A percentile compares a stretch with the other conserved stretches of the same genome.
Evolutionary conservation across 2,329 filamentous ascomycete genomes (phyloP).

Genomic region (Ilyonectria mors-panacis): DNA sequence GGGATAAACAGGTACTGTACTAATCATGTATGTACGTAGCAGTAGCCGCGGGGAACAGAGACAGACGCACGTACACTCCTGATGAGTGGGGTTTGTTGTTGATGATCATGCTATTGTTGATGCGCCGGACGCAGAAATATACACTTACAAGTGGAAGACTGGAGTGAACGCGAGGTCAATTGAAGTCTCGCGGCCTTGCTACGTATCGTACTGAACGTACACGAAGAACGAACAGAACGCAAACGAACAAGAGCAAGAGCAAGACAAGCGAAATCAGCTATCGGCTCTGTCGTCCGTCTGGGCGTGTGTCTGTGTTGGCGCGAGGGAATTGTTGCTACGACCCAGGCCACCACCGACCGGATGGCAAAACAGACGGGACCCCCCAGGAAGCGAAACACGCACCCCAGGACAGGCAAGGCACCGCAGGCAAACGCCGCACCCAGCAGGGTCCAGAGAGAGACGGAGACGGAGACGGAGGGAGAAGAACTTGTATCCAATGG

Average conservation of each 20-base stretch:
- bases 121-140: background rate
- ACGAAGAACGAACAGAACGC: background rate
- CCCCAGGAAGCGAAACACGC: constrained; percentile 23
- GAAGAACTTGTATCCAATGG: constrained; percentile 15
- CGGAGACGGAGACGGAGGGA: constrained; percentile 14
- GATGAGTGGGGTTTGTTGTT: constrained; percentile 26
- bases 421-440: background rate
- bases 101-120: constrained; percentile 13
- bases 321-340: constrained; percentile 31
- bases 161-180: background rate
- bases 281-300: constrained; percentile 4
- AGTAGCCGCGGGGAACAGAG: constrained; percentile 24
- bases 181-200: background rate
- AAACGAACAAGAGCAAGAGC: background rate
- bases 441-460: background rate
- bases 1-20: constrained; percentile 31
- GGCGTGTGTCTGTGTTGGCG: constrained; percentile 5
- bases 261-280: background rate
- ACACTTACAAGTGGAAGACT: background rate
- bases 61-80: constrained; percentile 3
- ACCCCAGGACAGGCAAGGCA: constrained; percentile 15
- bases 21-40: constrained; percentile 13
- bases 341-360: constrained; percentile 20
- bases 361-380: constrained; percentile 21
- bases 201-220: background rate